Evolutionary conservation across 164 flowering plant genomes (phyloP).

Genomic region (Magnolia kwangsiensis): DNA sequence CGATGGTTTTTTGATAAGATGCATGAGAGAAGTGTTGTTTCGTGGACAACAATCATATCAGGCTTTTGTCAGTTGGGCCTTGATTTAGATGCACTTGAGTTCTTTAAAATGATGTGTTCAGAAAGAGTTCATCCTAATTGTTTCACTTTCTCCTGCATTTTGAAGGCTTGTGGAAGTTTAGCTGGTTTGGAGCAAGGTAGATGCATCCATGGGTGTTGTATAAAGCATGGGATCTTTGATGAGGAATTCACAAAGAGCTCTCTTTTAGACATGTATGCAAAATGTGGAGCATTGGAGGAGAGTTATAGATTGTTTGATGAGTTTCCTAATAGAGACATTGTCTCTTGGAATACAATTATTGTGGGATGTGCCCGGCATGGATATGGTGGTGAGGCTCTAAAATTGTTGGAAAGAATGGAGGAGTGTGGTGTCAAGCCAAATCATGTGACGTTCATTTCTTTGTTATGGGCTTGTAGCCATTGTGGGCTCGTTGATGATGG

Average conservation of each 20-base stretch:
- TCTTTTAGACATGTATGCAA: slow-evolving; percentile 30
- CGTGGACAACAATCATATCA: slow-evolving; percentile 31
- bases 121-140: slow-evolving; percentile 22
- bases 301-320: slow-evolving; percentile 19
- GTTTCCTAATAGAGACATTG: slow-evolving; percentile 17
- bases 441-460: slow-evolving; percentile 21
- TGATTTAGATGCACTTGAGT: slow-evolving; percentile 16
- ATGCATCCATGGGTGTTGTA: slow-evolving; percentile 21
- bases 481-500: slow-evolving; percentile 30
- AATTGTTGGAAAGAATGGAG: slow-evolving; percentile 23
- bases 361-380: slow-evolving; percentile 26
- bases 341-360: slow-evolving; percentile 33
- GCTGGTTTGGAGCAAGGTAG: slow-evolving; percentile 22
- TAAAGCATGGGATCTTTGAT: slow-evolving; percentile 21
- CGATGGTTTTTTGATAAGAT: slow-evolving; percentile 20
- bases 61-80: slow-evolving; percentile 24
- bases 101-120: slow-evolving; percentile 20
- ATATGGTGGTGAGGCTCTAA: slow-evolving; percentile 20
- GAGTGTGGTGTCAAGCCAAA: slow-evolving; percentile 22
- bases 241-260: slow-evolving; percentile 22
- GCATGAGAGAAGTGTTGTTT: slow-evolving; percentile 24
- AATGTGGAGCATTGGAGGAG: slow-evolving; percentile 26
- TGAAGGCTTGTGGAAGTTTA: slow-evolving; percentile 26
- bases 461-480: slow-evolving; percentile 29
- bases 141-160: slow-evolving; percentile 26